Evolutionary conservation across 768 basidiomycete species (phyloP).

Genomic region (Podaxis pistillaris): DNA sequence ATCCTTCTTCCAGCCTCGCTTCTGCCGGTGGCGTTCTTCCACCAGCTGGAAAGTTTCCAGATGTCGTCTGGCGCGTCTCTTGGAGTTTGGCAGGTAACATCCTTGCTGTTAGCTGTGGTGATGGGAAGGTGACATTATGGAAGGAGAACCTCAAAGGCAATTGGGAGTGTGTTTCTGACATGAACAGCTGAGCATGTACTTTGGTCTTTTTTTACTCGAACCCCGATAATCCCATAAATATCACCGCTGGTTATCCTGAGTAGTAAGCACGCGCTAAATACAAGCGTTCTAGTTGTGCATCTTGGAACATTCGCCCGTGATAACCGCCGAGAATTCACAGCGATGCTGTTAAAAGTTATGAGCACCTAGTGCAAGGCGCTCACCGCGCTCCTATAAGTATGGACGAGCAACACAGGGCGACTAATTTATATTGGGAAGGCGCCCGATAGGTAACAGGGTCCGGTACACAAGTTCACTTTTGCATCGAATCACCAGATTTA

Average conservation of each 20-base stretch:
- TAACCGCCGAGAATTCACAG: too few relatives aligned
- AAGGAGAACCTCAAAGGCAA: slow-evolving; percentile 94
- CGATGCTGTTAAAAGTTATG: too few relatives aligned
- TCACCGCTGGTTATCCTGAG: too few relatives aligned
- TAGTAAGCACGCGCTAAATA: too few relatives aligned
- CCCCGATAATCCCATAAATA: neutral
- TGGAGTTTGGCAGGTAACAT: slow-evolving; percentile 98
- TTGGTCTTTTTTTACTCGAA: slow-evolving; percentile 16
- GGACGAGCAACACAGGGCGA: too few relatives aligned
- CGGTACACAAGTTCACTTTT: too few relatives aligned
- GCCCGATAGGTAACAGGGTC: too few relatives aligned
- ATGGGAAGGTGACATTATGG: slow-evolving; percentile 98
- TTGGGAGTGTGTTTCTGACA: slow-evolving; percentile 97
- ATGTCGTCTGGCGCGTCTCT: slow-evolving; percentile 98
- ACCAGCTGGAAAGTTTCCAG: slow-evolving; percentile 82
- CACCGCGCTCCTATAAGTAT: too few relatives aligned
- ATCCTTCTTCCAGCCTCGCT: slow-evolving; percentile 58
- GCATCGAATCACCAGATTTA: slow-evolving; percentile 21
- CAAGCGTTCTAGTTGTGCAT: too few relatives aligned
- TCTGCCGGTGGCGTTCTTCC: slow-evolving; percentile 42
- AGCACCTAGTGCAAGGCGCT: too few relatives aligned
- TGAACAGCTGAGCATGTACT: slow-evolving; percentile 61
- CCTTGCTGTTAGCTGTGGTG: slow-evolving; percentile 94
- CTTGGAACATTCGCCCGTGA: too few relatives aligned
- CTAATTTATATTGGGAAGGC: too few relatives aligned